Evolutionary conservation across 345 rosid species (phyloP).

Genomic region (Bruguiera gymnorhiza): DNA sequence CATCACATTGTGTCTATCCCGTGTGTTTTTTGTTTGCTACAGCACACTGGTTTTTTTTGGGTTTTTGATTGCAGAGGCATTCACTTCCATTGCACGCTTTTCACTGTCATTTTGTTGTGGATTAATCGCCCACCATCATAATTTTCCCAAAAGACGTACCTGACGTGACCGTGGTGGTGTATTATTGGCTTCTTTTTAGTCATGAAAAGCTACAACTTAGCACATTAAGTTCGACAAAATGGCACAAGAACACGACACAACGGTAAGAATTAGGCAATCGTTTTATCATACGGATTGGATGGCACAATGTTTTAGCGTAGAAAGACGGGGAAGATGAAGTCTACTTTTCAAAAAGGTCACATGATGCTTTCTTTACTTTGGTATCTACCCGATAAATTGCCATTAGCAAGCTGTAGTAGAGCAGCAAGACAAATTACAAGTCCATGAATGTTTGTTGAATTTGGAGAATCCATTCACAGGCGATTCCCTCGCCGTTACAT

Average conservation of each 20-base stretch:
- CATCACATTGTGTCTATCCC: too few species aligned
- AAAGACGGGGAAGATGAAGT: slow-evolving; percentile 13
- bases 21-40: too few species aligned
- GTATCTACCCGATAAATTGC: neutral
- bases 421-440: too few species aligned
- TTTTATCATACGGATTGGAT: neutral
- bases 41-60: too few species aligned
- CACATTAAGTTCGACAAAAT: neutral
- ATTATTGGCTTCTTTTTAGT: neutral
- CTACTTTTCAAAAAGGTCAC: slow-evolving; percentile 17
- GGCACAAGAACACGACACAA: neutral
- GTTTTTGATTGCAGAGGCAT: too few species aligned
- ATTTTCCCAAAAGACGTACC: neutral
- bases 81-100: neutral
- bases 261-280: too few species aligned
- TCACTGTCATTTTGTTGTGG: slow-evolving; percentile 8
- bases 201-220: neutral
- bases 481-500: too few species aligned
- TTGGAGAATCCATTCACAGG: too few species aligned
- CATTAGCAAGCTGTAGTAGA: neutral
- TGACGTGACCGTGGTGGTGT: slow-evolving; percentile 8
- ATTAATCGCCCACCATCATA: neutral
- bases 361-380: slow-evolving; percentile 8
- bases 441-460: too few species aligned
- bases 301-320: neutral